Evolutionary conservation across 805 yeast species (phyloP).

Genomic region (Metschnikowia drakensbergensis): DNA sequence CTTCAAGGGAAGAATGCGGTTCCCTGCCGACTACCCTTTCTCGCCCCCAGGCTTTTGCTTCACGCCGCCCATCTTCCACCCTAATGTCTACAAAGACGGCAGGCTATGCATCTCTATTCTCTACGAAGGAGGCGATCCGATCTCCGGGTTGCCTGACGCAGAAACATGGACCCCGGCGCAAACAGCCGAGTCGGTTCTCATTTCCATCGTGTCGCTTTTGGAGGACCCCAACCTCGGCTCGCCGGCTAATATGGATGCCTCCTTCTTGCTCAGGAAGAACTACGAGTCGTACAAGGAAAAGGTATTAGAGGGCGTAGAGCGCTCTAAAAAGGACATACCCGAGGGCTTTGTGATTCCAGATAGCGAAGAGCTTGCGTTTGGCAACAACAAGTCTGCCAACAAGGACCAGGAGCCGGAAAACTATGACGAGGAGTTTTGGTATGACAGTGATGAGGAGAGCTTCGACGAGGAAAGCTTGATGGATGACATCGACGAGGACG

Average conservation of each 20-base stretch:
- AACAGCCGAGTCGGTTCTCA: constrained; percentile 85
- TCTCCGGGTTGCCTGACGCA: constrained; percentile 85
- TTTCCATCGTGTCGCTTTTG: constrained; percentile 82
- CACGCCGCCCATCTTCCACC: constrained; percentile 91
- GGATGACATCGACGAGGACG: constrained; percentile 50
- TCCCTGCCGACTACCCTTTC: constrained; percentile 88
- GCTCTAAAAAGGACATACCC: constrained; percentile 83
- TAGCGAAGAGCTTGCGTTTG: constrained; percentile 47
- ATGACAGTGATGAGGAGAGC: constrained; percentile 52
- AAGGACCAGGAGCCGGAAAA: constrained; percentile 50
- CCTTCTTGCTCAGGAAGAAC: constrained; percentile 82
- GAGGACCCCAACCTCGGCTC: constrained; percentile 92
- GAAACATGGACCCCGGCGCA: constrained; percentile 96
- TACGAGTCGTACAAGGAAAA: constrained; percentile 70
- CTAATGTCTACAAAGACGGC: constrained; percentile 93
- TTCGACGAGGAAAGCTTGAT: constrained; percentile 46
- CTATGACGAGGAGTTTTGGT: constrained; percentile 82
- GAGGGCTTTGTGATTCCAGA: constrained; percentile 80
- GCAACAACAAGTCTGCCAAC: constrained; percentile 28
- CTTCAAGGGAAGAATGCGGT: constrained; percentile 89
- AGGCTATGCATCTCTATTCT: constrained; percentile 87
- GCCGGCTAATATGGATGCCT: constrained; percentile 96
- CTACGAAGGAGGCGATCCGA: constrained; percentile 87
- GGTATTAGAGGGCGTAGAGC: constrained; percentile 77
- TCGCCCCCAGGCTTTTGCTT: constrained; percentile 90